These are phyloP conservation scores for Aspergillus nidulans DNA, from an alignment of 495 filamentous ascomycete species.

Conservation along the genomic window DNA sequence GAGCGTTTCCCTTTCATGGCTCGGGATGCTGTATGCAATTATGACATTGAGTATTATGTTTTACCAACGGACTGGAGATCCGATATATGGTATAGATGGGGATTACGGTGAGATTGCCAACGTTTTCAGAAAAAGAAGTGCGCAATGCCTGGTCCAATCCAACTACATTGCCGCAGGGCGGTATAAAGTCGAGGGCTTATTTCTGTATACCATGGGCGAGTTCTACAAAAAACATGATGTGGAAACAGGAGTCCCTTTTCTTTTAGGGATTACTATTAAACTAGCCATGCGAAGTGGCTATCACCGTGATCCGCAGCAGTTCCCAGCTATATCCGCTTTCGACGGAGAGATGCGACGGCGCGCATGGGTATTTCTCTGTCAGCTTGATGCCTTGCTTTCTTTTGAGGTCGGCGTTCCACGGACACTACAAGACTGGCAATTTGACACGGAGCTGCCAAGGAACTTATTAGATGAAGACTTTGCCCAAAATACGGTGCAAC, in stretches of 20 bases:
- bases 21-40: conserved; percentile 33
- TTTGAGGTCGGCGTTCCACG: conserved; percentile 45
- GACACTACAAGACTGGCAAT: conserved; percentile 39
- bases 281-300: conserved; percentile 45
- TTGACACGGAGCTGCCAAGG: conserved; percentile 37
- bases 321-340: conserved; percentile 30
- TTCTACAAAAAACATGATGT: conserved; percentile 36
- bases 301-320: conserved; percentile 40
- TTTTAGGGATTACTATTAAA: conserved; percentile 36
- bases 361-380: conserved; percentile 33
- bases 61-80: conserved; percentile 27
- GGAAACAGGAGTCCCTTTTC: conserved; percentile 30
- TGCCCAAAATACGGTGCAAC: conserved; percentile 26
- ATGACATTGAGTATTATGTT: conserved; percentile 30
- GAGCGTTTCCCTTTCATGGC: conserved; percentile 33
- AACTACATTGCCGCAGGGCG: conserved; percentile 10
- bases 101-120: conserved; percentile 11
- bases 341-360: conserved; percentile 46
- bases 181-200: conserved; percentile 31
- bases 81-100: conserved; percentile 18
- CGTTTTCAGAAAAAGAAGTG: conserved; percentile 7
- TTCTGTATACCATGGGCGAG: conserved; percentile 34
- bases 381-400: conserved; percentile 40
- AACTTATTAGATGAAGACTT: conserved; percentile 45
- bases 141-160: conserved; percentile 9